Base-by-base conservation (phyloP, 2,329 filamentous ascomycete genomes). In the Fusarium algeriense region DNA sequence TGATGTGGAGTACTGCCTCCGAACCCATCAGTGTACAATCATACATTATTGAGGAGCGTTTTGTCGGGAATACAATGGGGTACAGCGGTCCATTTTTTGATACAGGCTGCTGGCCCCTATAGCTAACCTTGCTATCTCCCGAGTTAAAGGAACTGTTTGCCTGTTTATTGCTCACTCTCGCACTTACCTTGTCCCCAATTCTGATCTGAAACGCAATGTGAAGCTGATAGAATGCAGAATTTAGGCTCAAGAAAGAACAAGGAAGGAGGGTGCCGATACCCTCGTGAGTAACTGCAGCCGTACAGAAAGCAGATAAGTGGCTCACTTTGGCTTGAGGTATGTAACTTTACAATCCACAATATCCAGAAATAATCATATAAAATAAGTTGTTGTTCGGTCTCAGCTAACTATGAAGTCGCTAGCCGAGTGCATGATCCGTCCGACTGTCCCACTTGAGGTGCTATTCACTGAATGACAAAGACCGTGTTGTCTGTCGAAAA, bases 401-500 rank as follows among this genome's bases (percentile, higher is more conserved):
- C 13, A 68, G 49, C 49, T 63, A 44, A 68, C 37, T 7, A 12
- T 19, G 13, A 48, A 50, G 30, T 37, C 11, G 30, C 19, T 20
- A 66, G 43, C 57, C 54, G 32, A 68, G 62, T 63, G 46, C 37
- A 69, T 64, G 63, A 50, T 38, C 50, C 45, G 23, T 63, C 60
- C 32, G 34, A 50, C 45, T 63, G 48, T 35, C 35, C 37, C n/a
- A n/a, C 37, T 26, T 44, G 34, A 28, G 48, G 61, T 69, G 41
- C 46, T 50, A 41, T 60, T 55, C 34, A 46, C 60, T 64, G 57
- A 57, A 61, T 64, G 67, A 64, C 73, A 54, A 17, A 48, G 19
- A 48, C n/a, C 48, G 64, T 37, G 32, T 34, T 53, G 61, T 70
- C 69, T 60, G 64, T 53, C 59, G 59, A 61, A 44, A 73, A 68